A percentile compares a stretch with the other conserved stretches of the same genome.
These are phyloP conservation scores for Pythium phragmitis DNA, from an alignment of 352 stramenopile species.

Conservation along the genomic window DNA sequence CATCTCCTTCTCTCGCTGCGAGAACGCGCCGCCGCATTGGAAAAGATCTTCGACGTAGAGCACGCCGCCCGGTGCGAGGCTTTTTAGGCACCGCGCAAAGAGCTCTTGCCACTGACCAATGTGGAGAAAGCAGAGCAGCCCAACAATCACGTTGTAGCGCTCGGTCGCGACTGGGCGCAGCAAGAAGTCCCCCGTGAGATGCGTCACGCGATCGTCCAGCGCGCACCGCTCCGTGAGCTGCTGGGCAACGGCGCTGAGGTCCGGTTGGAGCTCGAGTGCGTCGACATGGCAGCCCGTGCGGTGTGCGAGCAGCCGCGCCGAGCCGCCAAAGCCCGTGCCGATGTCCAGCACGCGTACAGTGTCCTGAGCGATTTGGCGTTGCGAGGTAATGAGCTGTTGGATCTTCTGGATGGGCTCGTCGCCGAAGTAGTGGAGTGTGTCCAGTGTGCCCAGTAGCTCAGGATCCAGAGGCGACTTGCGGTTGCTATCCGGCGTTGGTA, in stretches of 20 bases:
- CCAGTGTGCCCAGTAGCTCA: constrained; percentile 48
- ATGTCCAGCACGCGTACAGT: constrained; percentile 74
- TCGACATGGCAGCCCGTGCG: constrained; percentile 61
- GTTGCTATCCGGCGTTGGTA: constrained; percentile 12
- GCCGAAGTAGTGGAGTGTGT: constrained; percentile 67
- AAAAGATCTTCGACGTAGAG: constrained; percentile 86
- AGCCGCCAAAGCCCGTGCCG: constrained; percentile 88
- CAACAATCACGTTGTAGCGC: constrained; percentile 63
- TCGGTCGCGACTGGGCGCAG: constrained; percentile 23
- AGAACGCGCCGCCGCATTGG: constrained; percentile 39
- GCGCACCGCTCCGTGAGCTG: constrained; percentile 61
- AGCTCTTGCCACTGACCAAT: constrained; percentile 63
- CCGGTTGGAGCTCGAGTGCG: constrained; percentile 78
- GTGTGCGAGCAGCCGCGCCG: constrained; percentile 77
- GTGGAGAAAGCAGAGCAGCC: constrained; percentile 75
- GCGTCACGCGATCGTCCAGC: constrained; percentile 44
- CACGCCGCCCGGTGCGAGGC: constrained; percentile 58
- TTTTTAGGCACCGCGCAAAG: constrained; percentile 54
- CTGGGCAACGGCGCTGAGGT: constrained; percentile 58
- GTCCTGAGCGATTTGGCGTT: not conserved
- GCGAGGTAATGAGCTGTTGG: constrained; percentile 34
- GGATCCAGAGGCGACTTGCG: constrained; percentile 34
- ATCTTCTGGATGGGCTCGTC: constrained; percentile 59
- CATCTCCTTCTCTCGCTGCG: constrained; percentile 38
- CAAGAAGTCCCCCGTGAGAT: constrained; percentile 72